Evolutionary conservation across 768 basidiomycete genomes (phyloP), one percentile per base, ranked within the genome.

Genomic region (Russula sp.): DNA sequence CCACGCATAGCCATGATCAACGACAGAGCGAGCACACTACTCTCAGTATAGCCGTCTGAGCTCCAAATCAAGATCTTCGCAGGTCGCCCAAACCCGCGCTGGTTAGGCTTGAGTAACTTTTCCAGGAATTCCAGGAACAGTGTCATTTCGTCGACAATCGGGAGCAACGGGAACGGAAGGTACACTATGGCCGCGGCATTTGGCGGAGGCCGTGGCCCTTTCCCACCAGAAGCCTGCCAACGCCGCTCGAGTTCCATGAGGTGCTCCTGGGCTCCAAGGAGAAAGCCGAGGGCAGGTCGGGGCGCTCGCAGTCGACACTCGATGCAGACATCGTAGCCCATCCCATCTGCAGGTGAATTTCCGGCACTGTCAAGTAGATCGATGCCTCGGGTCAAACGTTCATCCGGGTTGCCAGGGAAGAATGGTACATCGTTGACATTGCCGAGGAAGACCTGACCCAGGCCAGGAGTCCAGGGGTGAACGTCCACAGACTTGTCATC

Each of bases 31-130:
- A 93, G 84, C 7, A 95, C 85, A 29, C 88, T 89, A 10, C 90
- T 89, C 73, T 98, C 95, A 25, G 96, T 98, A 76, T 96, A 93
- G 52, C 91, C 93, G 71, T 95, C 93, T 18, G 86, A 81, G 18
- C 87, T 88, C 73, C 92, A 90, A 34, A 94, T 72, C 64, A 94
- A 79, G 58, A 94, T 75, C 70, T 91, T 90, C 58, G 85, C 75
- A 6, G 88, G 88, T 59, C 73, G 77, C 34, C 61, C 60, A 32
- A 55, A 38, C 22, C 62, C 59, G n/a, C 62, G 58, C 55, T 71
- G 63, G 35, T 75, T 67, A 1, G 86, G 86, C 48, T 77, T 76
- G 20, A 88, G 72, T 73, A 87, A 80, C 55, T 79, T 78, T 73
- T 90, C 86, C 58, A 91, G 71, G 72, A 90, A 89, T 45, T 78